Base-by-base conservation (phyloP, 805 yeast genomes). In the Saccharomyces eubayanus region DNA sequence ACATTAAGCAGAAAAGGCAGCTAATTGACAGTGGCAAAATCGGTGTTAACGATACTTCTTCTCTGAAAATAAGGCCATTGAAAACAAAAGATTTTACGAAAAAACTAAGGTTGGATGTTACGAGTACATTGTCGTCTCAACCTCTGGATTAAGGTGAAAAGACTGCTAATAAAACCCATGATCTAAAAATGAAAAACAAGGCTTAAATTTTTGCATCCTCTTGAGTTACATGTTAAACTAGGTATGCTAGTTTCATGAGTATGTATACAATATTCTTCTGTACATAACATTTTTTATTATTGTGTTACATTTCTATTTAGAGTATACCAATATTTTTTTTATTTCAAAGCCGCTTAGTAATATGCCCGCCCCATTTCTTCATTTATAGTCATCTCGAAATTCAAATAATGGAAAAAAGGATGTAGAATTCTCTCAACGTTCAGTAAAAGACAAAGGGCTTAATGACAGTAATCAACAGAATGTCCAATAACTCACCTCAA, bases 41-140 rank as follows among this genome's bases (percentile, higher is more conserved):
- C 21, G 59, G 67, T n/a, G 50, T 48, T 9, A 48, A 52, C 21
- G 62, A 70, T 20, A 72, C 71, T 21, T 69, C 72, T 11, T 70
- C 69, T 10, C 63, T 72, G 31, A 67, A 70, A 28, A 77, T 88
- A 57, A 76, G 94, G 55, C 87, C 94, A 5, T 74, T 89, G 51
- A 71, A 72, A 43, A 78, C 88, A 6, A 63, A 74, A 0, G 96
- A 89, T 64, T 89, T 89, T 59, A 69, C 81, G 46, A 74, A 71
- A 31, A 72, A 70, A 16, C 41, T 64, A 9, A 59, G 57, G 47
- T 48, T 56, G n/a, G 64, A 64, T 51, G 62, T 64, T 21, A 55
- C 54, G 30, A 57, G 55, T 29, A 56, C 64, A n/a, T 41, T 63
- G 16, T 58, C 59, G 20, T 51, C 65, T 12, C 58, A 60, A 55